Conservation (phyloP, 148 eudicot species). For the Talinum fruticosum region DNA sequence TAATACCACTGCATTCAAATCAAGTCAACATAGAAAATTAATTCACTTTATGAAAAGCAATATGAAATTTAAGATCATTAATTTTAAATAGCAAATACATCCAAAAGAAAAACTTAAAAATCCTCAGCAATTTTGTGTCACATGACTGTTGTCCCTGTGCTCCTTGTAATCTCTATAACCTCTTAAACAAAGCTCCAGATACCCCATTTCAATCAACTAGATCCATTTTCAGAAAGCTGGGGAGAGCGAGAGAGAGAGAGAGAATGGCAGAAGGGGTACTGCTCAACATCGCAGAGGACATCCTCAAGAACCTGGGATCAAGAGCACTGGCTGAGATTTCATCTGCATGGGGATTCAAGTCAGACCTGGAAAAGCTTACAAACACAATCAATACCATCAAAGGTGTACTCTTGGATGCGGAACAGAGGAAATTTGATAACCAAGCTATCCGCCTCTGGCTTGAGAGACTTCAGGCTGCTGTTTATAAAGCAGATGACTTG, state of each 20-base stretch:
- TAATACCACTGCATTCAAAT: no score
- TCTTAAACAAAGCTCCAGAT: no score
- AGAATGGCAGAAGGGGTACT: conserved; percentile 29
- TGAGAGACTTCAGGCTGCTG: conserved; percentile 18
- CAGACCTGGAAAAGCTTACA: conserved; percentile 12
- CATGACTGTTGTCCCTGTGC: no score
- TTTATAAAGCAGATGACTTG: conserved; percentile 26
- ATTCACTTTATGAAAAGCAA: no score
- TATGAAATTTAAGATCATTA: no score
- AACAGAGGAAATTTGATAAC: conserved; percentile 18
- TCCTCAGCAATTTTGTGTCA: no score
- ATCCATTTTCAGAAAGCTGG: not conserved
- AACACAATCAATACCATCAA: conserved; percentile 21
- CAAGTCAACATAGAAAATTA: no score
- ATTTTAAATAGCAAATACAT: no score
- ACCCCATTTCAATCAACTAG: no score
- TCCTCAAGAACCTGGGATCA: conserved; percentile 22
- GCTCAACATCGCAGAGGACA: conserved; percentile 2
- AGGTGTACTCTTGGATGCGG: conserved; percentile 31
- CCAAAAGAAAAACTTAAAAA: no score
- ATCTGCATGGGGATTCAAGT: conserved; percentile 18
- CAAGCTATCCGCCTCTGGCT: conserved; percentile 16
- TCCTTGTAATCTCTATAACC: no score
- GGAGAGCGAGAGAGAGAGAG: not conserved
- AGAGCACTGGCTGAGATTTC: conserved; percentile 20